A percentile compares a stretch with the other conserved stretches of the same genome.
Conservation (phyloP, 73 alveolate genomes). For the Paramecium primaurelia region DNA sequence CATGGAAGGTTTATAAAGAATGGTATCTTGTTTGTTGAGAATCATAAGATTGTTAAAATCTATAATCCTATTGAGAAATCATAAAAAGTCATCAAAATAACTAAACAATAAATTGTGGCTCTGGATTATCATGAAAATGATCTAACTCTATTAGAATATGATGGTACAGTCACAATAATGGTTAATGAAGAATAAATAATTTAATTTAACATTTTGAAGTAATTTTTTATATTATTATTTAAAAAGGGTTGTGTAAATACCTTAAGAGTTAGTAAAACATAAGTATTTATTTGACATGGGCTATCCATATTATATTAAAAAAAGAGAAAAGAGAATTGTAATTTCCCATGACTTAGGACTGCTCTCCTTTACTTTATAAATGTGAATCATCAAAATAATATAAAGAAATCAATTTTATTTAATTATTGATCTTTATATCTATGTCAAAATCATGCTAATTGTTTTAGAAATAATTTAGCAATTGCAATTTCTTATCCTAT, state of each 20-base stretch:
- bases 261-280: slow-evolving; percentile 1
- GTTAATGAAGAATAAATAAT: not conserved
- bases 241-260: not conserved
- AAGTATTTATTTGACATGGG: slow-evolving; percentile 64
- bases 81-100: not conserved
- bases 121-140: not conserved
- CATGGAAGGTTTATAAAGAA: not conserved
- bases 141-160: not conserved
- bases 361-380: not conserved
- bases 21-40: not conserved
- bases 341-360: slow-evolving; percentile 57
- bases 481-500: not conserved
- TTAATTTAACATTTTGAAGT: not conserved
- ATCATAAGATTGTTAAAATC: not conserved
- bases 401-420: not conserved
- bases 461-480: not conserved
- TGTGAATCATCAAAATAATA: not conserved
- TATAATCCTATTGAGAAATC: not conserved
- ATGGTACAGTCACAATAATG: not conserved
- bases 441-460: not conserved
- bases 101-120: not conserved
- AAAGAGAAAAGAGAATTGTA: not conserved
- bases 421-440: not conserved
- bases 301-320: slow-evolving; percentile 47
- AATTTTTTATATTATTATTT: not conserved